Evolutionary conservation across 2,329 filamentous ascomycete species (phyloP).

Genomic region (Aureobasidium namibiae): DNA sequence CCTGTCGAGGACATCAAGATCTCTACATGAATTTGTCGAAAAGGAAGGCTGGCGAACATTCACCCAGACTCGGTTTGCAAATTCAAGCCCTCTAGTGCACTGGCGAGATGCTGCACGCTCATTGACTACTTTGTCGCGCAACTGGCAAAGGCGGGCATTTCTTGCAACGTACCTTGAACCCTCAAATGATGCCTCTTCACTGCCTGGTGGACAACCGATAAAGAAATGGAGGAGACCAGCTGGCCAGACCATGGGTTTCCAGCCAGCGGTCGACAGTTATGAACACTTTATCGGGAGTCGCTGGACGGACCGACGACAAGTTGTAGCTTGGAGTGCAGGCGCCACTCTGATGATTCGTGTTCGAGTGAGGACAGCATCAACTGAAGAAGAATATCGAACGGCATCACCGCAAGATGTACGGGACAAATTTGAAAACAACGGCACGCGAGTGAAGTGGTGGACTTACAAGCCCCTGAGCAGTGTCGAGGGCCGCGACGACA

Average conservation of each 20-base stretch:
- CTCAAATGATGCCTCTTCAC: conserved; percentile 23
- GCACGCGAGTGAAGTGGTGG: conserved; percentile 35
- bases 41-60: conserved; percentile 44
- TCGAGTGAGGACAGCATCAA: conserved; percentile 29
- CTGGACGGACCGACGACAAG: conserved; percentile 45
- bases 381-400: conserved; percentile 16
- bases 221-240: conserved; percentile 33
- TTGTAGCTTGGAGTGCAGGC: conserved; percentile 53
- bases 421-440: conserved; percentile 25
- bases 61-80: conserved; percentile 40
- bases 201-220: conserved; percentile 25
- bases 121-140: conserved; percentile 48
- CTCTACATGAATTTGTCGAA: conserved; percentile 37
- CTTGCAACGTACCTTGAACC: conserved; percentile 46
- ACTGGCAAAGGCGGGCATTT: conserved; percentile 49
- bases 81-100: conserved; percentile 31
- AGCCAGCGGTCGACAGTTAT: conserved; percentile 50
- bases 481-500: conserved; percentile 49
- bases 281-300: conserved; percentile 39
- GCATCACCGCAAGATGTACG: conserved; percentile 19
- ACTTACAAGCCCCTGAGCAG: conserved; percentile 45
- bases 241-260: conserved; percentile 51
- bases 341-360: conserved; percentile 46
- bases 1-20: conserved; percentile 39
- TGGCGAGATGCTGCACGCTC: conserved; percentile 46